A percentile compares a stretch with the other conserved stretches of the same genome.
phyloP scores from a whole-genome alignment of 1,284 basidiomycete genomes.

The Ceratorhiza oryzae-sativae region DNA sequence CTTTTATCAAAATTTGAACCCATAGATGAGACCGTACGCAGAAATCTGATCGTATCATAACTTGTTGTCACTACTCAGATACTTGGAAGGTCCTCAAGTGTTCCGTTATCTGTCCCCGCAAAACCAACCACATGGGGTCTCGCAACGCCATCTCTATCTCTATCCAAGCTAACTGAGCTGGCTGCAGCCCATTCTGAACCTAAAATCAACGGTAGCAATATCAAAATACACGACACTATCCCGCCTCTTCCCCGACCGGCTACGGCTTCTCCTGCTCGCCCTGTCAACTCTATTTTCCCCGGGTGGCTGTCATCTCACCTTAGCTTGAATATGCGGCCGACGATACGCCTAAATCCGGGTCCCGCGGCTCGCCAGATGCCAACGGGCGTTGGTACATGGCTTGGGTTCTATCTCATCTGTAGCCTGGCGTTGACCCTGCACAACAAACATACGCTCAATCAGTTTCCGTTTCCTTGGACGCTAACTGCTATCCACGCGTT shows the following conservation, averaged over 20 bases:
- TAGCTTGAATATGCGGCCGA: not conserved
- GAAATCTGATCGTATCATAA: not conserved
- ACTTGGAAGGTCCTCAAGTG: not conserved
- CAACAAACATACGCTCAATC: constrained; percentile 88
- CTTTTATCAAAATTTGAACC: not conserved
- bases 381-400: constrained; percentile 58
- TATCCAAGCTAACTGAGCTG: constrained; percentile 15
- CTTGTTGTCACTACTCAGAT: not conserved
- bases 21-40: not conserved
- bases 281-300: not conserved
- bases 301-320: not conserved
- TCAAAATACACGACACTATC: not conserved
- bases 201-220: not conserved
- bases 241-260: not conserved
- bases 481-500: constrained; percentile 86
- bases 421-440: constrained; percentile 90
- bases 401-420: constrained; percentile 83
- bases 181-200: not conserved
- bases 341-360: not conserved
- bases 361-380: not conserved
- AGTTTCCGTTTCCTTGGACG: constrained; percentile 92
- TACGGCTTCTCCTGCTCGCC: not conserved
- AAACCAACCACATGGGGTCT: constrained; percentile 10
- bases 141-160: constrained; percentile 31
- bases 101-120: constrained; percentile 12